Evolutionary conservation across 176 grass and related monocot genomes (phyloP), one percentile per base, ranked within the genome.

Genomic region (sorghum (Sorghum bicolor)): DNA sequence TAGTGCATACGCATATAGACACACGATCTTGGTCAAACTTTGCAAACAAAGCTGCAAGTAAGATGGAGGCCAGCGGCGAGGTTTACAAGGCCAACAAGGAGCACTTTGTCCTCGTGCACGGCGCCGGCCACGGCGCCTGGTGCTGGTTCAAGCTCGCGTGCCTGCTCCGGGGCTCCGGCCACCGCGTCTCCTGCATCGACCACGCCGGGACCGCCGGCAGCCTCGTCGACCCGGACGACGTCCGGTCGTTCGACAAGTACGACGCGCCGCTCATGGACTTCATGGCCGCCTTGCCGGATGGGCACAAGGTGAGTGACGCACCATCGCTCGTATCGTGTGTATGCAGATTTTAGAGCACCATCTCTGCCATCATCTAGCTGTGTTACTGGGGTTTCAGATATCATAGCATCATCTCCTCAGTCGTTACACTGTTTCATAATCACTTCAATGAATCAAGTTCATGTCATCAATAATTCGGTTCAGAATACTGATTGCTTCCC

Each of bases 101-200:
- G 40, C 85, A 88, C 61, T 86, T 83, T 3, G 77, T 90, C 4
- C 85, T 93, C 0, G 91, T 90, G 74, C 91, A 93, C 71, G 91
- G 91, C 0, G 88, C 40, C 22, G 69, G 85, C 44, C 88, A 90
- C 9, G 91, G 88, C 22, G 88, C 69, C 38, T 93, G 91, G 91
- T 90, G 88, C 62, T 88, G 88, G 91, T 88, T 86, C 74, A 93
- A 69, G 85, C 74, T 93, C 8, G 68, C 72, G 5, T 6, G 50
- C 34, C 79, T 77, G 28, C 74, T 90, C 26, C 48, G 57, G 36
- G 28, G 19, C 62, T 43, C 82, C 63, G 82, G 85, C 34, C 85
- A 90, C 75, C 57, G 78, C 2, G 82, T 80, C 41, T 80, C 91
- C 57, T 86, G 82, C 70, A 13, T 88, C 68, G 91, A 90, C 85